Percentiles rank a stretch among this genome's conserved stretches.
phyloP scores from a whole-genome alignment of 192 early-diverging fungal genomes.

The Coemansia sp. region DNA sequence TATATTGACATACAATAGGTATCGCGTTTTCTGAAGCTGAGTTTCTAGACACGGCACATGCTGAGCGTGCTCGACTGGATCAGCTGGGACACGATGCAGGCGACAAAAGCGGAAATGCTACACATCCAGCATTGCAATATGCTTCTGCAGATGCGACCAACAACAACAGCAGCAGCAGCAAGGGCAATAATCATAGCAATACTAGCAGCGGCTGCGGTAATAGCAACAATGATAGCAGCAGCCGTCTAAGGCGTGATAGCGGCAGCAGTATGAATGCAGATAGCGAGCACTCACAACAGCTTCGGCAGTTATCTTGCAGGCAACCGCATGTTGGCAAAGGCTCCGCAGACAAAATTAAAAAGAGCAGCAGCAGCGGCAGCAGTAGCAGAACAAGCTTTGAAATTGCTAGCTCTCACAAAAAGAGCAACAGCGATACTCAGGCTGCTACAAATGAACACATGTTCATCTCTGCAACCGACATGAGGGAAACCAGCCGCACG shows the following conservation, averaged over 20 bases:
- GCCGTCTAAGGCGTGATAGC: not conserved
- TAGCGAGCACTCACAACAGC: not conserved
- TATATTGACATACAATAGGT: slow-evolving; percentile 17
- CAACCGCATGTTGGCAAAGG: not conserved
- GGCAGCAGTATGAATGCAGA: not conserved
- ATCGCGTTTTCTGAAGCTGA: slow-evolving; percentile 40
- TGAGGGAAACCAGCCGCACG: too few species aligned
- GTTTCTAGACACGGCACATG: slow-evolving; percentile 33
- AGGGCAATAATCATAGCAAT: not conserved
- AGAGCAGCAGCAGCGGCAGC: not conserved
- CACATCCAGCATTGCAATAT: not conserved
- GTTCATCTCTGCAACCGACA: too few species aligned
- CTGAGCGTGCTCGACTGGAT: slow-evolving; percentile 27
- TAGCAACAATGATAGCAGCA: not conserved
- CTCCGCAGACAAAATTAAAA: not conserved
- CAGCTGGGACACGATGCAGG: not conserved
- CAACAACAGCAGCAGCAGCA: not conserved
- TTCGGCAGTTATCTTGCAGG: not conserved
- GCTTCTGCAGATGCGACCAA: not conserved
- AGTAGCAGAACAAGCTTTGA: not conserved
- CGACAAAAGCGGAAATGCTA: not conserved
- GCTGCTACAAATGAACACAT: too few species aligned
- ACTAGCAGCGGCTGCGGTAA: not conserved
- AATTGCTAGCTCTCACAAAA: too few species aligned
- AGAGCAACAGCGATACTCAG: too few species aligned